Evolutionary conservation across 805 yeast genomes (phyloP).

Genomic region (Candida namnaoensis): DNA sequence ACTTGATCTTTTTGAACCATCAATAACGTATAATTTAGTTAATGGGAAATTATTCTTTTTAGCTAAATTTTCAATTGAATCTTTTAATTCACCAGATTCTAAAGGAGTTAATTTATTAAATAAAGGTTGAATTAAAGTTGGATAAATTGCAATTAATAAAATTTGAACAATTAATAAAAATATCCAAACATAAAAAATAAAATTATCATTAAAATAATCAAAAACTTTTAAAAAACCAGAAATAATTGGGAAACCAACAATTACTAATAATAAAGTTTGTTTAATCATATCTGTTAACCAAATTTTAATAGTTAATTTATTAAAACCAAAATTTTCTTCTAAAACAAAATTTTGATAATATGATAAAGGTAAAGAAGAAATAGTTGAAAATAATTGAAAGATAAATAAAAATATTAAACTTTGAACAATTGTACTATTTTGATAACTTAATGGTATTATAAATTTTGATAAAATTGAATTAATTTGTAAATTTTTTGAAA

Average conservation of each 20-base stretch:
- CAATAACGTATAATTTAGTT: conserved; percentile 77
- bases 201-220: conserved; percentile 69
- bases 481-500: conserved; percentile 30
- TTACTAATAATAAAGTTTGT: conserved; percentile 39
- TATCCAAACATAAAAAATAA: conserved; percentile 71
- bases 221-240: conserved; percentile 76
- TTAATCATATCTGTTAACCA: conserved; percentile 74
- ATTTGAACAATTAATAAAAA: conserved; percentile 68
- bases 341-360: conserved; percentile 78
- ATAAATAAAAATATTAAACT: conserved; percentile 57
- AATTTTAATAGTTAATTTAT: conserved; percentile 65
- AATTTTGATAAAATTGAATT: conserved; percentile 18
- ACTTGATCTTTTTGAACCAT: conserved; percentile 93
- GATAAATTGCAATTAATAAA: conserved; percentile 65
- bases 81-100: conserved; percentile 81
- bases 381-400: conserved; percentile 38
- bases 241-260: conserved; percentile 64
- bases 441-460: conserved; percentile 19
- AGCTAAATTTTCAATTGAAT: conserved; percentile 76
- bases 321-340: conserved; percentile 91
- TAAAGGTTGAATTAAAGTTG: conserved; percentile 83
- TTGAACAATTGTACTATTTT: conserved; percentile 58
- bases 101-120: conserved; percentile 89
- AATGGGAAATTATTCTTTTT: conserved; percentile 74
- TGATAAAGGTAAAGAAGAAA: conserved; percentile 57